Conservation (phyloP, 1,284 basidiomycete genomes). For the Papiliotrema laurentii region DNA sequence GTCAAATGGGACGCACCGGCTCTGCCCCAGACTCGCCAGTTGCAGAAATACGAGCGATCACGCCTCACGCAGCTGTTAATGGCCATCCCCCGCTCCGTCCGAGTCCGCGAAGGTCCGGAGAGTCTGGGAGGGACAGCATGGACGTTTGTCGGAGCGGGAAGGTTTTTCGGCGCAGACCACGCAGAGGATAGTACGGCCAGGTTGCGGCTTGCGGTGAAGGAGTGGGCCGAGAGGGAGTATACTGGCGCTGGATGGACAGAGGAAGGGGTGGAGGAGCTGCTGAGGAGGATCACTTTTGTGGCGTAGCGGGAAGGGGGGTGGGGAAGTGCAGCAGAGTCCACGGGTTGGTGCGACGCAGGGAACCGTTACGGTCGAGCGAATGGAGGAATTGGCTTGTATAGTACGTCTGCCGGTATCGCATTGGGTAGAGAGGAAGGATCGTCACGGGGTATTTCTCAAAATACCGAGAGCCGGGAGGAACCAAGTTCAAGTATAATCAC, state of each 20-base stretch:
- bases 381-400: too few species aligned
- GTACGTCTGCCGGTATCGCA: too few species aligned
- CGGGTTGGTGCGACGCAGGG: too few species aligned
- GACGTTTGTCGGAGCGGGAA: background rate
- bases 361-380: too few species aligned
- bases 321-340: too few species aligned
- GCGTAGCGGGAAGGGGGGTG: background rate
- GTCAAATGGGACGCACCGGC: conserved; percentile 1
- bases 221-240: conserved; percentile 4
- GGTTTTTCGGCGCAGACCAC: background rate
- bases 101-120: background rate
- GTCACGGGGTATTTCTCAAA: too few species aligned
- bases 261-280: background rate
- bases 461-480: too few species aligned
- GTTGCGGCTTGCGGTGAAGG: background rate
- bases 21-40: background rate
- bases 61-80: conserved; percentile 2
- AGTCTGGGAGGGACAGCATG: background rate
- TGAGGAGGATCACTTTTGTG: conserved; percentile 1
- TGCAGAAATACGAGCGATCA: background rate
- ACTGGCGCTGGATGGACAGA: background rate
- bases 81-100: conserved; percentile 1
- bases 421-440: too few species aligned
- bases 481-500: too few species aligned
- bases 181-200: background rate